phyloP scores from a whole-genome alignment of 192 early-diverging fungal genomes.

The Mortierella claussenii region DNA sequence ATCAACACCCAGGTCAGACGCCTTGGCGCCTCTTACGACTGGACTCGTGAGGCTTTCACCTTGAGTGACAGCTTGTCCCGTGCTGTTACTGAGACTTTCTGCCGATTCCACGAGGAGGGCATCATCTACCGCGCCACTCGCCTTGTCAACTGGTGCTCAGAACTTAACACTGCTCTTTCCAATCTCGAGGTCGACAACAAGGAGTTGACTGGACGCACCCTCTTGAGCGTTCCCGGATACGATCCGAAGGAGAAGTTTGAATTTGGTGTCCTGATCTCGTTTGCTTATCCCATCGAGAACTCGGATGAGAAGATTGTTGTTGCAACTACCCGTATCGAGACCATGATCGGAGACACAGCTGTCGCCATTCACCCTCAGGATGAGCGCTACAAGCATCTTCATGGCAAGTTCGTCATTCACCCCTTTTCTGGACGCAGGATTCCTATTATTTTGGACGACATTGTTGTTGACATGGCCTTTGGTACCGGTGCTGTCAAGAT shows the following conservation, averaged over 20 bases:
- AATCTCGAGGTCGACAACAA: slow-evolving; percentile 96
- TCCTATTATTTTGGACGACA: slow-evolving; percentile 89
- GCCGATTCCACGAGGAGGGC: slow-evolving; percentile 93
- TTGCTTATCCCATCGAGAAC: slow-evolving; percentile 92
- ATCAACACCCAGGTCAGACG: slow-evolving; percentile 93
- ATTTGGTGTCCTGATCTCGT: slow-evolving; percentile 97
- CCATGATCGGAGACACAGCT: slow-evolving; percentile 99
- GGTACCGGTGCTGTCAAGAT: slow-evolving; percentile 99
- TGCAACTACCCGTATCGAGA: slow-evolving; percentile 99
- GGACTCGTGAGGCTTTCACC: slow-evolving; percentile 92
- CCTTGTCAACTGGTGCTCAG: slow-evolving; percentile 98
- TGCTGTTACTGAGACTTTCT: slow-evolving; percentile 95
- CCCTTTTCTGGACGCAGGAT: slow-evolving; percentile 93
- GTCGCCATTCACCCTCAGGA: slow-evolving; percentile 96
- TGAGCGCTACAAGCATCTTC: slow-evolving; percentile 92
- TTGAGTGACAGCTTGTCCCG: slow-evolving; percentile 84
- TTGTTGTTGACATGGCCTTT: slow-evolving; percentile 89
- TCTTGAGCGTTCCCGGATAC: slow-evolving; percentile 92
- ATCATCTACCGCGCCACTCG: slow-evolving; percentile 96
- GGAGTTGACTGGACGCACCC: slow-evolving; percentile 86
- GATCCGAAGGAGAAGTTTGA: slow-evolving; percentile 94
- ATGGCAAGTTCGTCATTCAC: slow-evolving; percentile 93
- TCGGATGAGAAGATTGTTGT: slow-evolving; percentile 91
- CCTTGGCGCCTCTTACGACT: slow-evolving; percentile 93
- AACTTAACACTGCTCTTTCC: slow-evolving; percentile 95